phyloP scores from a whole-genome alignment of 495 filamentous ascomycete genomes.

The Penicillium antarcticum region DNA sequence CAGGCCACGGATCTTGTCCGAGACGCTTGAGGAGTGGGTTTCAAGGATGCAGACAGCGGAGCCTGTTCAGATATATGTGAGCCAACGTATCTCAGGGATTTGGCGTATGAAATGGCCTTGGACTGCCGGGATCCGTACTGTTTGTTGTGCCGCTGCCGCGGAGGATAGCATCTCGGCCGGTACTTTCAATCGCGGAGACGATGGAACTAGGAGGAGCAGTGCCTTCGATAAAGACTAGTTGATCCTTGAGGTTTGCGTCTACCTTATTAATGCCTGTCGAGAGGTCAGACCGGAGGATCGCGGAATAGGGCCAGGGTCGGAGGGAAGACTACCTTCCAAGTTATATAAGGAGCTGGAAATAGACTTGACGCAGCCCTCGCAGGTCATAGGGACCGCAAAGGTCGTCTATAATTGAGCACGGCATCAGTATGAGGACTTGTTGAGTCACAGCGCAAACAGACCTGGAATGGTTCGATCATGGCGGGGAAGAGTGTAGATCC shows the following conservation, averaged over 20 bases:
- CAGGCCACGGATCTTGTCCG: constrained; percentile 69
- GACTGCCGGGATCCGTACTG: constrained; percentile 52
- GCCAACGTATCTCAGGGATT: background rate
- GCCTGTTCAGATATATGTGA: constrained; percentile 42
- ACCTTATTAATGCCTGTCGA: constrained; percentile 46
- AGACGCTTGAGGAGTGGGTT: constrained; percentile 62
- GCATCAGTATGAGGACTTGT: constrained; percentile 4
- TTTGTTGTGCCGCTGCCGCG: constrained; percentile 83
- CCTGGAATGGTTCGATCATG: constrained; percentile 61
- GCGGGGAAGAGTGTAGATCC: constrained; percentile 18
- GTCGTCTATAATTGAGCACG: constrained; percentile 59
- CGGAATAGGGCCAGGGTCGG: background rate
- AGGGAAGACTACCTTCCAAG: constrained; percentile 54
- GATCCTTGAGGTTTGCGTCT: constrained; percentile 45
- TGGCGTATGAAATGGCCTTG: background rate
- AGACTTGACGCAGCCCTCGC: constrained; percentile 80
- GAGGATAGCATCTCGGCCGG: constrained; percentile 90
- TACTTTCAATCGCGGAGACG: constrained; percentile 80
- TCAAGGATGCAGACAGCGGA: constrained; percentile 97
- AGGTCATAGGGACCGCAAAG: constrained; percentile 92
- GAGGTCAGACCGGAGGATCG: background rate
- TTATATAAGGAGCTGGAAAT: constrained; percentile 72
- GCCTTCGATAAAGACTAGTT: constrained; percentile 45
- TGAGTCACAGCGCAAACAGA: constrained; percentile 22
- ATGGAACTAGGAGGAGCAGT: constrained; percentile 83